A percentile compares a stretch with the other conserved stretches of the same genome.
Conservation (phyloP, 2,329 filamentous ascomycete species). For the Tympanopsis confertula region DNA sequence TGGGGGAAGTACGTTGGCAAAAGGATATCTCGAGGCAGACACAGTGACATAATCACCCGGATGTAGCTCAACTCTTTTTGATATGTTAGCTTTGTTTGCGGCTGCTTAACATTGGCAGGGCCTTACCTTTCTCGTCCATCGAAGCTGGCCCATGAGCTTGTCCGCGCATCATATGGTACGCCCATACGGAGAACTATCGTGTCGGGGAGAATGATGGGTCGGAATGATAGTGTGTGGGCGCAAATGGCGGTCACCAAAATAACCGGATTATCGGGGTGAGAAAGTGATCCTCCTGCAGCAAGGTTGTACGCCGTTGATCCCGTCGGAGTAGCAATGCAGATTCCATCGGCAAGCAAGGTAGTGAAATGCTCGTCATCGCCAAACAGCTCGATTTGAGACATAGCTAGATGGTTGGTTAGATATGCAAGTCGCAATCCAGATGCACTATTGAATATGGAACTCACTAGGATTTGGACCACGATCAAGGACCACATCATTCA, state of each 20-base stretch:
- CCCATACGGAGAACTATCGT: constrained; percentile 61
- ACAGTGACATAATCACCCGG: constrained; percentile 38
- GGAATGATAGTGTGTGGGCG: constrained; percentile 60
- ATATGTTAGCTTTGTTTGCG: constrained; percentile 2
- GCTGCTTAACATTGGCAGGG: not conserved
- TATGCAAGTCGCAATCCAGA: not conserved
- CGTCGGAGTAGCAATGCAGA: constrained; percentile 61
- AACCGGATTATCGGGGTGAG: constrained; percentile 63
- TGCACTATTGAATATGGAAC: constrained; percentile 9
- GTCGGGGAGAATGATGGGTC: constrained; percentile 62
- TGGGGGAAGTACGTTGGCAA: constrained; percentile 32
- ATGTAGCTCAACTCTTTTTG: constrained; percentile 26
- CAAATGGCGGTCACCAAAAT: constrained; percentile 64
- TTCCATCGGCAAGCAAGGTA: constrained; percentile 58
- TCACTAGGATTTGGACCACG: constrained; percentile 59
- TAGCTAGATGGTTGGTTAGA: constrained; percentile 27
- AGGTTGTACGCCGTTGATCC: constrained; percentile 67
- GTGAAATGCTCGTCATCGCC: constrained; percentile 64
- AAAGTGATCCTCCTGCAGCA: constrained; percentile 58
- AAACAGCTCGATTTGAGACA: constrained; percentile 64
- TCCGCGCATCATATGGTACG: constrained; percentile 60
- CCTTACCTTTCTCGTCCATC: constrained; percentile 45
- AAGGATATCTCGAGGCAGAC: constrained; percentile 36
- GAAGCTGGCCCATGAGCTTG: constrained; percentile 64
- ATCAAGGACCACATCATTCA: constrained; percentile 68